A percentile compares a stretch with the other conserved stretches of the same genome.
phyloP scores from a whole-genome alignment of 2,329 filamentous ascomycete genomes.

The Colletotrichum cereale region DNA sequence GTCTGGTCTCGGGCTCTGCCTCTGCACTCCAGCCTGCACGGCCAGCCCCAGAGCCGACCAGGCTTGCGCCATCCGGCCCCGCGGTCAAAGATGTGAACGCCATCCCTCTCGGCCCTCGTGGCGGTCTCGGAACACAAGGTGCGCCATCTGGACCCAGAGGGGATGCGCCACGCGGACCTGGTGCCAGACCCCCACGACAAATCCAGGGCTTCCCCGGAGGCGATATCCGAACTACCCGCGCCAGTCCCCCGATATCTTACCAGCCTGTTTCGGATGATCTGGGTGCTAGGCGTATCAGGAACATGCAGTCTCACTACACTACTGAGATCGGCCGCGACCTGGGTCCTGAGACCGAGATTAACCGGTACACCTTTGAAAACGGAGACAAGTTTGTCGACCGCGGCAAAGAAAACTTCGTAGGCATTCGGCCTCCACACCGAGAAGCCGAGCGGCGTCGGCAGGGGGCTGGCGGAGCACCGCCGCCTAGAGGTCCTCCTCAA shows the following conservation, averaged over 20 bases:
- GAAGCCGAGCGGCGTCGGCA: constrained; percentile 56
- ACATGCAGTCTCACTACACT: constrained; percentile 63
- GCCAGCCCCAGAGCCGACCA: constrained; percentile 35
- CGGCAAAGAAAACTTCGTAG: constrained; percentile 77
- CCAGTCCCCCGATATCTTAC: constrained; percentile 59
- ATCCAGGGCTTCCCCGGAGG: constrained; percentile 42
- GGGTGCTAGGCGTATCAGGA: constrained; percentile 73
- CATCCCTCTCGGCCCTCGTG: constrained; percentile 53
- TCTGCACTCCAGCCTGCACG: constrained; percentile 23
- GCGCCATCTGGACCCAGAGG: constrained; percentile 55
- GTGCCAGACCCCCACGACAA: constrained; percentile 39
- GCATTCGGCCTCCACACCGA: constrained; percentile 70
- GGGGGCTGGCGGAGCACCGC: constrained; percentile 43
- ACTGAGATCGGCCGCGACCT: constrained; percentile 55
- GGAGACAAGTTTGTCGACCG: constrained; percentile 76
- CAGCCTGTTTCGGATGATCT: constrained; percentile 74
- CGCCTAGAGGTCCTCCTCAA: constrained; percentile 19
- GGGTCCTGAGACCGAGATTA: constrained; percentile 64
- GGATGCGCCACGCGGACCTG: constrained; percentile 49
- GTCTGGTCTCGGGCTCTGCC: constrained; percentile 54
- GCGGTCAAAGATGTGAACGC: constrained; percentile 47
- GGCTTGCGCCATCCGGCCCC: constrained; percentile 34
- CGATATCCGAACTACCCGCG: constrained; percentile 52
- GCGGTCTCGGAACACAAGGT: constrained; percentile 32
- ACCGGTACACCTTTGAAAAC: constrained; percentile 81